These are phyloP conservation scores for Cephalotrichum gorgonifer DNA, from an alignment of 2,329 filamentous ascomycete species.

Conservation along the genomic window DNA sequence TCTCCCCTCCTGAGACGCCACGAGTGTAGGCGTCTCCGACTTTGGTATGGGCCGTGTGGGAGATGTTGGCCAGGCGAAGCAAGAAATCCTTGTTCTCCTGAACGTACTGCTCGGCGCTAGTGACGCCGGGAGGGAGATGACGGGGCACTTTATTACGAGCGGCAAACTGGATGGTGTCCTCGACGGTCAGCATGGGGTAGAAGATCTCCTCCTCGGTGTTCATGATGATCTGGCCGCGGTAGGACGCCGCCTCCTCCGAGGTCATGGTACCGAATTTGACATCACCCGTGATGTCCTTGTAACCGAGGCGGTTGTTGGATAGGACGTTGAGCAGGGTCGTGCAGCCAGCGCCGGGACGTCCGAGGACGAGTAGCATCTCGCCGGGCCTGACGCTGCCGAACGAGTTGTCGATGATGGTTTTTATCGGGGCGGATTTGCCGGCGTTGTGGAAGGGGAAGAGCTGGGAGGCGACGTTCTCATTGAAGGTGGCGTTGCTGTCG, in stretches of 20 bases:
- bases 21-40: conserved; percentile 75
- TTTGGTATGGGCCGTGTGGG: conserved; percentile 74
- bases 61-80: conserved; percentile 87
- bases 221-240: conserved; percentile 75
- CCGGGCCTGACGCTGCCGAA: conserved; percentile 35
- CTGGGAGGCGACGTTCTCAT: no score
- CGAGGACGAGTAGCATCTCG: conserved; percentile 81
- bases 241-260: conserved; percentile 27
- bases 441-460: no score
- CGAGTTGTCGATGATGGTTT: no score
- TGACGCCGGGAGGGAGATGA: conserved; percentile 65
- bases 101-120: conserved; percentile 59
- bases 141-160: conserved; percentile 76
- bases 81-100: conserved; percentile 64
- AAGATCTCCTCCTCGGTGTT: conserved; percentile 82
- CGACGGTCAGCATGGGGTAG: conserved; percentile 74
- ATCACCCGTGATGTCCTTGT: conserved; percentile 62
- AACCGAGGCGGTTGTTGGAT: conserved; percentile 58
- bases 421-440: no score
- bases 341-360: conserved; percentile 63
- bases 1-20: conserved; percentile 69
- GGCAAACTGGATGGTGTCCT: conserved; percentile 77
- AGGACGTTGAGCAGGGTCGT: conserved; percentile 61
- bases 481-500: no score
- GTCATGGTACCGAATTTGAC: conserved; percentile 44